phyloP scores from a whole-genome alignment of 257 asterid genomes.

The Petunia axillaris region DNA sequence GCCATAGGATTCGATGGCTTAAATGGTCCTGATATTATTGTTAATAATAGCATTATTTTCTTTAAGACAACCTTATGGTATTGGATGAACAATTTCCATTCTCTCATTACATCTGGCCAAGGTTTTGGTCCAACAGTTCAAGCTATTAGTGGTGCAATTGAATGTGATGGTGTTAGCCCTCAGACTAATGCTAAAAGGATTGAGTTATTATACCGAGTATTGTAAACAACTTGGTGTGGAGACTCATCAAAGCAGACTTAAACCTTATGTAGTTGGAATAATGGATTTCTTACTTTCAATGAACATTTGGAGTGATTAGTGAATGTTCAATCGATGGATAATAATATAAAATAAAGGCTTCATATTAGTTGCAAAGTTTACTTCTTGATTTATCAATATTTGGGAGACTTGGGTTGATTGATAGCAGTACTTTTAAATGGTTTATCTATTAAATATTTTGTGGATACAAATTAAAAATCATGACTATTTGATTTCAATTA shows the following conservation, averaged over 20 bases:
- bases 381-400: too few species aligned
- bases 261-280: too few species aligned
- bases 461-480: too few species aligned
- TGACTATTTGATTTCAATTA: too few species aligned
- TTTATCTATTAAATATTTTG: too few species aligned
- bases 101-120: slow-evolving; percentile 39
- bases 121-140: slow-evolving; percentile 58
- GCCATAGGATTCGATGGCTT: slow-evolving; percentile 50
- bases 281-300: too few species aligned
- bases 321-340: too few species aligned
- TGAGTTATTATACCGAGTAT: slow-evolving; percentile 36
- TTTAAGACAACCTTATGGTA: slow-evolving; percentile 52
- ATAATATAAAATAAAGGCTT: too few species aligned
- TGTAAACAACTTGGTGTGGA: slow-evolving; percentile 45
- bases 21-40: slow-evolving; percentile 47
- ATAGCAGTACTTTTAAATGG: too few species aligned
- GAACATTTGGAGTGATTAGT: too few species aligned
- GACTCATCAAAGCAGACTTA: slow-evolving; percentile 15
- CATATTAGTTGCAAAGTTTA: too few species aligned
- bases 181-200: slow-evolving; percentile 43
- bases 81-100: slow-evolving; percentile 56
- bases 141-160: slow-evolving; percentile 44
- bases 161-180: slow-evolving; percentile 46
- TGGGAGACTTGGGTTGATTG: too few species aligned
- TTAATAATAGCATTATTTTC: slow-evolving; percentile 36